Evolutionary conservation across 179 eudicot genomes (phyloP), one percentile per base, ranked within the genome.

Genomic region (Heliamphora pulchella): DNA sequence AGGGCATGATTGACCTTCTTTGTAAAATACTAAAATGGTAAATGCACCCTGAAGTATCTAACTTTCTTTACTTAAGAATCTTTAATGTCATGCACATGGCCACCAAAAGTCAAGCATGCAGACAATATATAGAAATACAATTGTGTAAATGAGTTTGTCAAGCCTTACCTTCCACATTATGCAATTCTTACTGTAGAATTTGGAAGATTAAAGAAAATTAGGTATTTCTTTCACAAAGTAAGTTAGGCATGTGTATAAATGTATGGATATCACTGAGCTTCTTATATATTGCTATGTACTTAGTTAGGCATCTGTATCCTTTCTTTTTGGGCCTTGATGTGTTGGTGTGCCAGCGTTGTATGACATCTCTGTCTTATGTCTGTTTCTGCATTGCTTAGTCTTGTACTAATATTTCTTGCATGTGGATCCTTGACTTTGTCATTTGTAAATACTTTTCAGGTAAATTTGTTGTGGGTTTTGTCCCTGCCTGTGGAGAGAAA

Each of bases 401-500:
- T 8, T 74, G 10, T 7, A 14, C 13, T 39, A 39, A 74, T 15
- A 39, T 74, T 57, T 71, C 14, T 4, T 20, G 3, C 46, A 6
- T 64, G 10, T 57, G 39, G 54, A 58, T 79, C 15, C n/a, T 78
- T 44, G 18, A 43, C 43, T 51, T 57, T 8, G 50, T 57, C 57
- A n/a, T 10, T 18, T 44, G 10, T 71, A 53, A 18, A 73, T 70
- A 18, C 68, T 82, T 72, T 87, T 81, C 80, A 96, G 99, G 99
- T 17, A 96, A 93, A 86, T 93, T 96, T 82, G 68, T 94, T 22
- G 87, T 96, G 71, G 92, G 90, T 43, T 93, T 88, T 87, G 82
- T 88, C 53, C 98, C 99, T 54, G 82, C 84, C n/a, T 93, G 96
- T 64, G 93, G 93, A 81, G 97, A 91, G 83, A 96, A 92, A 82